A percentile compares a stretch with the other conserved stretches of the same genome.
phyloP scores from a whole-genome alignment of 331 rosid genomes.

The Acacia pycnantha region DNA sequence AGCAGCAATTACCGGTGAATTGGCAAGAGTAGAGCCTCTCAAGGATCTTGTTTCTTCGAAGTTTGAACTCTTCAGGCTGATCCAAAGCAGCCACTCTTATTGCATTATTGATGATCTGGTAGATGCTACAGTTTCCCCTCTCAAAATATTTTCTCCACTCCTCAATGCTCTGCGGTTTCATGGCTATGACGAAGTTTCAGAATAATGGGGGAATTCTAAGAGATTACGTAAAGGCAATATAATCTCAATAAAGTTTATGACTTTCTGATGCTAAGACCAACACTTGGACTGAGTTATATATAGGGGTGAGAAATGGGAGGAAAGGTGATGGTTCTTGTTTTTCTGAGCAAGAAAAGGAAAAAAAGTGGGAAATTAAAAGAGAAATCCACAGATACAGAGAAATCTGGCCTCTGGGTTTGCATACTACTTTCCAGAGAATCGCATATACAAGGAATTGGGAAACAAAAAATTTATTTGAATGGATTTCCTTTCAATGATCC shows the following conservation, averaged over 20 bases:
- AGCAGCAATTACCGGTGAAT: not conserved
- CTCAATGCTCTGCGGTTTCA: not conserved
- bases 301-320: not conserved
- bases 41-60: slow-evolving; percentile 1
- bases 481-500: slow-evolving; percentile 4
- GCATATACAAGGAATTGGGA: not conserved
- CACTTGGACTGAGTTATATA: not conserved
- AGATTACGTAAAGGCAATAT: not conserved
- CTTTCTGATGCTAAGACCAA: not conserved
- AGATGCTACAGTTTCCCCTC: slow-evolving; percentile 12
- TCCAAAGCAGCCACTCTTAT: slow-evolving; percentile 27
- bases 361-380: not conserved
- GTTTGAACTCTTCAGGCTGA: slow-evolving; percentile 15
- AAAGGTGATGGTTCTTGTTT: not conserved
- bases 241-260: not conserved
- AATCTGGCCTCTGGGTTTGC: not conserved
- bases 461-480: not conserved
- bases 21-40: slow-evolving; percentile 10
- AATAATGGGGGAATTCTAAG: not conserved
- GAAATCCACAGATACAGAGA: not conserved
- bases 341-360: not conserved
- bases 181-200: not conserved
- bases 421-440: no score
- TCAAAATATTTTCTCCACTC: slow-evolving; percentile 24
- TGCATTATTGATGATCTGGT: slow-evolving; percentile 23